Evolutionary conservation across 2,329 filamentous ascomycete genomes (phyloP).

Genomic region (Fusarium denticulatum): DNA sequence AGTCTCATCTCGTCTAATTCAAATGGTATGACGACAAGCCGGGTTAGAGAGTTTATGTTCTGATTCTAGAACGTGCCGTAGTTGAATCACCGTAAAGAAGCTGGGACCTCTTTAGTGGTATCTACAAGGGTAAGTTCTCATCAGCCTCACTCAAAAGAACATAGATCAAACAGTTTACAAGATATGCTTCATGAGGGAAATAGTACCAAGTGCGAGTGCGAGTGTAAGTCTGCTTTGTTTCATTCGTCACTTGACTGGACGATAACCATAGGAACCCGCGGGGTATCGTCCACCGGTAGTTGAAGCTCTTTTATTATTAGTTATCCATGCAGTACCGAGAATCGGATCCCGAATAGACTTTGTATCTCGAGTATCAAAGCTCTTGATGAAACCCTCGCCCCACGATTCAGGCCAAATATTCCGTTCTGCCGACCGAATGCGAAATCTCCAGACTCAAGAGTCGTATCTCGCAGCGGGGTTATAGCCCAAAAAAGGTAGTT

Average conservation of each 20-base stretch:
- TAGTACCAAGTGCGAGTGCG: not conserved
- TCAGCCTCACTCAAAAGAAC: not conserved
- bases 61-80: conserved; percentile 11
- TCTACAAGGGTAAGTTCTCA: not conserved
- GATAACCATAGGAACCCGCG: not conserved
- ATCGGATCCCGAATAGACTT: not conserved
- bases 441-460: not conserved
- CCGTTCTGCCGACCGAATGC: not conserved
- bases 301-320: not conserved
- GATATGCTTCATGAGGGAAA: not conserved
- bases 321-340: not conserved
- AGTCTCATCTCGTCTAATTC: conserved; percentile 2
- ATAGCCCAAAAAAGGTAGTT: conserved; percentile 9
- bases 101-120: not conserved
- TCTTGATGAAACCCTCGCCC: conserved; percentile 15
- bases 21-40: not conserved
- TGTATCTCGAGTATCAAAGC: not conserved
- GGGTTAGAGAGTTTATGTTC: not conserved
- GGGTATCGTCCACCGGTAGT: not conserved
- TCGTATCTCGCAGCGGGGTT: conserved; percentile 7
- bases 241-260: not conserved
- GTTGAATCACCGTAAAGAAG: conserved; percentile 11
- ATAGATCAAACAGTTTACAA: not conserved
- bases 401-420: not conserved
- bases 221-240: not conserved